Percentiles rank a stretch among this genome's conserved stretches.
Conservation (phyloP, 306 rosid species). For the Biancaea sappan region DNA sequence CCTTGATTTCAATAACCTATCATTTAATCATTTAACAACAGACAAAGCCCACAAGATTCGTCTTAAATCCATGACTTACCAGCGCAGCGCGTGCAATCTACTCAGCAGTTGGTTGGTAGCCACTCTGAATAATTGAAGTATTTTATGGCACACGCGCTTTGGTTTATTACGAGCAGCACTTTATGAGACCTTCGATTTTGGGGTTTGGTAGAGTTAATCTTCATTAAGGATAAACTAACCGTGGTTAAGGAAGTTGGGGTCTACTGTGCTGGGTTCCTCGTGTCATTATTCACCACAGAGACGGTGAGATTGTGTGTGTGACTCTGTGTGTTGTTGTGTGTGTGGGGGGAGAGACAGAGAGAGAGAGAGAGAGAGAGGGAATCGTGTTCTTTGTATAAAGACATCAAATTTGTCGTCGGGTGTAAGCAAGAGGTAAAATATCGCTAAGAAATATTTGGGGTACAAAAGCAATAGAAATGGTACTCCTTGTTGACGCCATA, state of each 20-base stretch:
- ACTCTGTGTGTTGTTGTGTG: too few species aligned
- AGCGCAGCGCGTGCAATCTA: too few species aligned
- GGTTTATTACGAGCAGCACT: too few species aligned
- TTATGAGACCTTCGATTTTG: too few species aligned
- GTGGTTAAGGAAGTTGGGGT: conserved; percentile 4
- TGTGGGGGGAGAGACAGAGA: too few species aligned
- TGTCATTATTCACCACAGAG: conserved; percentile 14
- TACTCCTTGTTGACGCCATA: conserved; percentile 30
- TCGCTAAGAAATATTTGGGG: conserved; percentile 17
- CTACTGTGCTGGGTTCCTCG: conserved; percentile 24
- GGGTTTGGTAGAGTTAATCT: background rate
- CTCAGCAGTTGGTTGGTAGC: too few species aligned
- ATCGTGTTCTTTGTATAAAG: conserved; percentile 55
- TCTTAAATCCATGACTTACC: too few species aligned
- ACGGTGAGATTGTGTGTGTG: background rate
- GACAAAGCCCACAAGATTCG: too few species aligned
- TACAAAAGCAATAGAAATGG: conserved; percentile 31
- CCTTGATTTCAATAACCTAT: too few species aligned
- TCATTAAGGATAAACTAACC: background rate
- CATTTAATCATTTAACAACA: too few species aligned
- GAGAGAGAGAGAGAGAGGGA: conserved; percentile 33
- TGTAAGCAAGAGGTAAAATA: conserved; percentile 13
- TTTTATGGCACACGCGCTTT: too few species aligned
- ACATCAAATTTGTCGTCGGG: conserved; percentile 45
- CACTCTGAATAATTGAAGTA: too few species aligned